Evolutionary conservation across 441 rosid genomes (phyloP).

Genomic region (Erodium chrysanthum): DNA sequence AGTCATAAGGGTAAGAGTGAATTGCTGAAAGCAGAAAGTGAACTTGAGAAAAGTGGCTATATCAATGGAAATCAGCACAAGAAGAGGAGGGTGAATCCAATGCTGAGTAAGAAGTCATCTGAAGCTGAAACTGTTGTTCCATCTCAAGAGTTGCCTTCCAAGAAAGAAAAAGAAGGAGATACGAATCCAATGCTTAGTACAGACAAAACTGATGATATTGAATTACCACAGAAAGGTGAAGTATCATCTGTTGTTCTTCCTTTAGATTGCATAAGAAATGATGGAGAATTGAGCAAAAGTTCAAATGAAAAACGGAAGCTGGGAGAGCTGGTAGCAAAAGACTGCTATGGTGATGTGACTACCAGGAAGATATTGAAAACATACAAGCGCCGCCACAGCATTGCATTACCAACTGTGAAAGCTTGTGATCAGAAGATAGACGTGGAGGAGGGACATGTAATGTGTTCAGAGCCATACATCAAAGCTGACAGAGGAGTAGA

Average conservation of each 20-base stretch:
- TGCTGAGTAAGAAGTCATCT: background rate
- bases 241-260: background rate
- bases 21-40: background rate
- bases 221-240: background rate
- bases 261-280: background rate
- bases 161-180: background rate
- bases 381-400: constrained; percentile 1
- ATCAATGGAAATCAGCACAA: background rate
- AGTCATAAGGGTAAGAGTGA: background rate
- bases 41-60: background rate
- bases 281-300: background rate
- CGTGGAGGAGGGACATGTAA: background rate
- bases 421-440: background rate
- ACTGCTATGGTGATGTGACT: background rate
- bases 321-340: background rate
- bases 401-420: background rate
- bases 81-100: background rate
- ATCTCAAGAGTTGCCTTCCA: background rate
- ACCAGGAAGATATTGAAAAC: background rate
- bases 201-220: background rate
- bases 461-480: background rate
- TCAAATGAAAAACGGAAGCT: background rate
- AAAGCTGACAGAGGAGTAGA: background rate
- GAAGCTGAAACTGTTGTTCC: background rate
- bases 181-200: too few relatives aligned